Base-by-base conservation (phyloP, 2,329 filamentous ascomycete genomes). In the Didymella pomorum region DNA sequence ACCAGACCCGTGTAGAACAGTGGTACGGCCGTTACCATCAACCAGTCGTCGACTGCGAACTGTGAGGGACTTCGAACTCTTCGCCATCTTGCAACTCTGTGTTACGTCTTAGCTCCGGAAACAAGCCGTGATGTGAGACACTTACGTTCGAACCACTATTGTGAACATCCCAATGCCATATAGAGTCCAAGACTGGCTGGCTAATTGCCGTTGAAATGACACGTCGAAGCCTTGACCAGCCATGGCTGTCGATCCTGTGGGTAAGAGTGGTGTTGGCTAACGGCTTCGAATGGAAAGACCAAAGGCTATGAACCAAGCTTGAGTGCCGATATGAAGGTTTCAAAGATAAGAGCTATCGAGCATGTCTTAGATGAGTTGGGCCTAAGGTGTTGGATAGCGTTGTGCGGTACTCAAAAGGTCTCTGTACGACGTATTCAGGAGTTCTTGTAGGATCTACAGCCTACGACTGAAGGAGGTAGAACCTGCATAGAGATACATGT, bases 1-100 rank as follows among this genome's bases (percentile, higher is more conserved):
- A 80, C 71, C 9, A 82, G 68, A 4, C 70, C 67, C 0, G 79
- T 81, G 58, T 81, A 81, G 39, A 74, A 72, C 11, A 67, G 50
- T 18, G 65, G 64, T 11, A 69, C 67, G 7, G 58, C 60, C 2
- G 66, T 68, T n/a, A 71, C 47, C 72, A 74, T 73, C 16, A 74
- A 39, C 68, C 71, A 75, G 51, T 75, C 71, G 49, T 75, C 71
- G 12, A 58, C 43, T 21, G 64, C 69, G 20, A 70, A 66, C 21
- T 61, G 61, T 25, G 50, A 50, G 25, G 60, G 37, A 43, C 61
- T 68, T 45, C 68, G 56, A n/a, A 66, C 64, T 49, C 71, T 60
- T n/a, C 64, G 65, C 59, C 64, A 69, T 61, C 72, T 65, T 44
- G 71, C 71, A 47, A 61, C 66, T 14, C 70, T 74, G 29, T 16